A percentile compares a stretch with the other conserved stretches of the same genome.
These are phyloP conservation scores for Solidago caesia DNA, from an alignment of 129 eudicot genomes.

Conservation along the genomic window DNA sequence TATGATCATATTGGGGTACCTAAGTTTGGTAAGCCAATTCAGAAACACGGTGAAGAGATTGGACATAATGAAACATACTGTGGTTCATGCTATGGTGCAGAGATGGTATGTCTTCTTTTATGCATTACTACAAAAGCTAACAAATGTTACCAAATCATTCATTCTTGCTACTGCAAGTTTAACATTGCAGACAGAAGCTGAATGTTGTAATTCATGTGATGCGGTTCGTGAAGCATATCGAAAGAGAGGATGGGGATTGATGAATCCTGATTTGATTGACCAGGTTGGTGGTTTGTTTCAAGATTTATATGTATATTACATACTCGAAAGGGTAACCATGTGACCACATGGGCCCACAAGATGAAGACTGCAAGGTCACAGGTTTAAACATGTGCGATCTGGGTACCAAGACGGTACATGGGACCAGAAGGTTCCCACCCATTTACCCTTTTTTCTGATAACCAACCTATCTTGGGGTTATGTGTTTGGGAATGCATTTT, in stretches of 20 bases:
- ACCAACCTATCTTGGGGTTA: neutral
- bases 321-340: no score
- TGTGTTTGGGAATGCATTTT: no score
- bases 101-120: constrained; percentile 44
- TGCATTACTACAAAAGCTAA: neutral
- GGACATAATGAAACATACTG: constrained; percentile 81
- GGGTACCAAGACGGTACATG: no score
- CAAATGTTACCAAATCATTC: constrained; percentile 6
- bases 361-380: no score
- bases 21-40: constrained; percentile 80
- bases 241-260: constrained; percentile 87
- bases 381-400: no score
- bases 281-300: constrained; percentile 56
- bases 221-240: constrained; percentile 98
- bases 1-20: constrained; percentile 78
- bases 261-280: constrained; percentile 81
- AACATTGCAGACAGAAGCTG: constrained; percentile 63
- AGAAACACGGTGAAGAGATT: constrained; percentile 94
- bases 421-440: no score
- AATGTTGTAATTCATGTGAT: constrained; percentile 95
- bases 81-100: constrained; percentile 98
- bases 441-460: no score
- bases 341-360: no score
- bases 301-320: neutral
- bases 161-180: constrained; percentile 9